phyloP scores from a whole-genome alignment of 139 green algal species.

The Parachlorella kessleri region DNA sequence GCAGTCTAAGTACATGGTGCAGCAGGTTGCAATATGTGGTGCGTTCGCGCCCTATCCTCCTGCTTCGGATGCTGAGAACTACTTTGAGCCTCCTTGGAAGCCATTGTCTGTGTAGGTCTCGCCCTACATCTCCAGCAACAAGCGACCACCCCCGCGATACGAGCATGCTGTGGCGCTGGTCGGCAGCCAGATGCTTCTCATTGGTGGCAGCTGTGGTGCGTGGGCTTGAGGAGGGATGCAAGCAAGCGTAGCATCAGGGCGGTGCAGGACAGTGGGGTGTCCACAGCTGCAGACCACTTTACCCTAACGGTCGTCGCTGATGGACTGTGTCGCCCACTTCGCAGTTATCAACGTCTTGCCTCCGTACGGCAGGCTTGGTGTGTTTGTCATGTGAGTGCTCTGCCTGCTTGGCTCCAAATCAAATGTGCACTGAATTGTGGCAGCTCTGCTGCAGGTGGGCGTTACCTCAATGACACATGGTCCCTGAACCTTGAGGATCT shows the following conservation, averaged over 20 bases:
- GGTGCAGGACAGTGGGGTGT: too few relatives aligned
- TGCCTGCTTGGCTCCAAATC: background rate
- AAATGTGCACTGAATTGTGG: background rate
- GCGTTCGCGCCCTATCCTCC: too few relatives aligned
- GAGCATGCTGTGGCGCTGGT: conserved; percentile 81
- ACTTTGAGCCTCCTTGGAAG: background rate
- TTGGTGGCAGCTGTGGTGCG: conserved; percentile 87
- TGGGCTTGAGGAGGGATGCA: background rate
- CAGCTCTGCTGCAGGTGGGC: conserved; percentile 59
- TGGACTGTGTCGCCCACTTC: background rate
- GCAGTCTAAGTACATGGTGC: too few relatives aligned
- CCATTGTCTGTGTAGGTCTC: background rate
- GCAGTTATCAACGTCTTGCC: background rate
- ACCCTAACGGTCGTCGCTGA: too few relatives aligned
- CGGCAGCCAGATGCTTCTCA: conserved; percentile 66
- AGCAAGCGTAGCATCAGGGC: too few relatives aligned
- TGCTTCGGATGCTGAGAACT: too few relatives aligned
- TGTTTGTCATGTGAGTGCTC: background rate
- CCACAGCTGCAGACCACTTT: too few relatives aligned
- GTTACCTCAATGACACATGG: conserved; percentile 90
- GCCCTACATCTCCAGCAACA: conserved; percentile 36
- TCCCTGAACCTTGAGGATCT: conserved; percentile 75
- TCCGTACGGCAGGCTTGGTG: too few relatives aligned
- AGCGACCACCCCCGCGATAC: conserved; percentile 68
- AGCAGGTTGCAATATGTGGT: too few relatives aligned